phyloP scores from a whole-genome alignment of 1,284 basidiomycete species.

The Ceratorhiza oryzae-sativae region DNA sequence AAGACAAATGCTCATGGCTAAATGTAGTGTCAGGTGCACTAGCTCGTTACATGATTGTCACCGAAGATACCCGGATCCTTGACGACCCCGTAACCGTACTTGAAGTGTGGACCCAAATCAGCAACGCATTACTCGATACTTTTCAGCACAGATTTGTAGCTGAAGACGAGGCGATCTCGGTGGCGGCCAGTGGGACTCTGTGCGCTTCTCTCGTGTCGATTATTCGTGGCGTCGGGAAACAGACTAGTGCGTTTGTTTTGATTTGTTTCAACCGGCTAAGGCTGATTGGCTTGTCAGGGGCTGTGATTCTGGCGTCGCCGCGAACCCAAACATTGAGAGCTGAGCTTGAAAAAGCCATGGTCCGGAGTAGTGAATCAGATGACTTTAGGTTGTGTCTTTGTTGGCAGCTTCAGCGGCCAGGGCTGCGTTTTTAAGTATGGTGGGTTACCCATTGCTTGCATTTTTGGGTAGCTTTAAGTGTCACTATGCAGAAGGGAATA shows the following conservation, averaged over 20 bases:
- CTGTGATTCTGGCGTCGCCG: conserved; percentile 27
- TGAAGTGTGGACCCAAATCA: conserved; percentile 6
- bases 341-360: conserved; percentile 12
- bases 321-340: conserved; percentile 34
- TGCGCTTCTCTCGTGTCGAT: conserved; percentile 24
- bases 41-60: conserved; percentile 22
- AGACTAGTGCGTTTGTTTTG: conserved; percentile 31
- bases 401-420: conserved; percentile 8
- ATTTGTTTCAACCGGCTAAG: conserved; percentile 1
- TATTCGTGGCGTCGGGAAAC: not conserved
- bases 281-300: conserved; percentile 2
- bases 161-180: conserved; percentile 9
- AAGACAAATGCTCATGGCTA: not conserved
- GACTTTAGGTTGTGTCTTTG: conserved; percentile 3
- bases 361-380: not conserved
- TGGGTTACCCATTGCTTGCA: not conserved
- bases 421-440: not conserved
- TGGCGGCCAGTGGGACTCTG: conserved; percentile 18
- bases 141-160: conserved; percentile 20
- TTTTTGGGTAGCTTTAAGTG: not conserved
- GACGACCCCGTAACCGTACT: conserved; percentile 29
- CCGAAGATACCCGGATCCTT: conserved; percentile 32
- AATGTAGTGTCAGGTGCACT: conserved; percentile 9
- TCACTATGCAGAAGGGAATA: not conserved
- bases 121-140: conserved; percentile 2